These are phyloP conservation scores for Drechslera avenae DNA, from an alignment of 2,329 filamentous ascomycete species.

Conservation along the genomic window DNA sequence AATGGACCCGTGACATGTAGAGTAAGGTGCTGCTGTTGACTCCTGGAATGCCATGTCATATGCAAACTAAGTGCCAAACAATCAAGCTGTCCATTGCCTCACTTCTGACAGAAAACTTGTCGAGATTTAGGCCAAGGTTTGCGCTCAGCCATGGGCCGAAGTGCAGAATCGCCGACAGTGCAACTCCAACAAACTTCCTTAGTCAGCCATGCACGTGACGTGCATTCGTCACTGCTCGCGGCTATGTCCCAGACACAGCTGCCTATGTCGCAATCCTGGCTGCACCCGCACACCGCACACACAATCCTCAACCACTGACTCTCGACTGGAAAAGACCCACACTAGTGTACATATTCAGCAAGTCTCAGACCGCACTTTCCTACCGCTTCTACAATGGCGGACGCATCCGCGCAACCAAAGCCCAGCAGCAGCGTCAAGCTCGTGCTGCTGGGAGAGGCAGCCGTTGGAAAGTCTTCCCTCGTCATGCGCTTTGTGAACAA, in stretches of 20 bases:
- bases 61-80: no score
- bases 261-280: slow-evolving; percentile 16
- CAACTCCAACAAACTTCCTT: neutral
- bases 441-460: slow-evolving; percentile 94
- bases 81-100: no score
- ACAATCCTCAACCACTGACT: neutral
- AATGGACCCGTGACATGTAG: no score
- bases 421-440: slow-evolving; percentile 99
- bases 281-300: slow-evolving; percentile 7
- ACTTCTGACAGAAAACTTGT: neutral
- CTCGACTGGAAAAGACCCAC: neutral
- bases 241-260: slow-evolving; percentile 18
- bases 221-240: slow-evolving; percentile 23
- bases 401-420: slow-evolving; percentile 74
- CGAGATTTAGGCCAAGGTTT: neutral
- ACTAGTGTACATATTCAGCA: neutral
- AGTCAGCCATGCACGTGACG: slow-evolving; percentile 19
- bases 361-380: slow-evolving; percentile 3
- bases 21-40: no score
- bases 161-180: no score
- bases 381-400: slow-evolving; percentile 64
- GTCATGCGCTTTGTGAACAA: slow-evolving; percentile 99
- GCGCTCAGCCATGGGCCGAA: no score
- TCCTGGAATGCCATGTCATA: no score
- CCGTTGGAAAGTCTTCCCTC: slow-evolving; percentile 98